Conservation (phyloP, 2,329 filamentous ascomycete species). For the Penicillium sclerotiorum region DNA sequence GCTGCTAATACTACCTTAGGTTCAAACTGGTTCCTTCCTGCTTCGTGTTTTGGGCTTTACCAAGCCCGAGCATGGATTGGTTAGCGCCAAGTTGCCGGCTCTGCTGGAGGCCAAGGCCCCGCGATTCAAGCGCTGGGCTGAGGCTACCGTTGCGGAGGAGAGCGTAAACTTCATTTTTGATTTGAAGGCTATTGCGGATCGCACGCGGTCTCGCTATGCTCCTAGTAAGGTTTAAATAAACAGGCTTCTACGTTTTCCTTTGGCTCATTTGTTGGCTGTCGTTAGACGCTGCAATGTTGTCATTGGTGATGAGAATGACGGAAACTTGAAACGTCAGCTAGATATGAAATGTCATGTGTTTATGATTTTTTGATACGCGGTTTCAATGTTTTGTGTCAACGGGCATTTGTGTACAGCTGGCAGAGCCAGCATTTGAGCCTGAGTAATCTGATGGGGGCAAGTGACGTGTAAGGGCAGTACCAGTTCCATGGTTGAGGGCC, state of each 20-base stretch:
- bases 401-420: too few species aligned
- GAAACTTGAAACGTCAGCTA: background rate
- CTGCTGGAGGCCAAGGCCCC: conserved; percentile 60
- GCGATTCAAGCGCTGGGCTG: conserved; percentile 68
- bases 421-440: too few species aligned
- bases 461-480: conserved; percentile 20
- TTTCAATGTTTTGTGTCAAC: too few species aligned
- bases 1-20: conserved; percentile 42
- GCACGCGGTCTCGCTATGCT: conserved; percentile 47
- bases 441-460: too few species aligned
- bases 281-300: background rate
- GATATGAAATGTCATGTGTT: background rate
- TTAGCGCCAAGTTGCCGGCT: conserved; percentile 53
- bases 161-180: conserved; percentile 68
- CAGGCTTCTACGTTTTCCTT: conserved; percentile 6
- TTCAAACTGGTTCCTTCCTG: conserved; percentile 67
- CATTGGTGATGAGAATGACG: background rate
- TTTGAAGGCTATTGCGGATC: conserved; percentile 51
- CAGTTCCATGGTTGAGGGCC: conserved; percentile 20
- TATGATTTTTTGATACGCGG: background rate
- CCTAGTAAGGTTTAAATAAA: conserved; percentile 17
- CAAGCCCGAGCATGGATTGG: conserved; percentile 54
- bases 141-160: conserved; percentile 61
- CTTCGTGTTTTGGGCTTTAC: conserved; percentile 60
- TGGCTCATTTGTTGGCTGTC: background rate